Base-by-base conservation (phyloP, 2,329 filamentous ascomycete genomes). In the Coniella lustricola region DNA sequence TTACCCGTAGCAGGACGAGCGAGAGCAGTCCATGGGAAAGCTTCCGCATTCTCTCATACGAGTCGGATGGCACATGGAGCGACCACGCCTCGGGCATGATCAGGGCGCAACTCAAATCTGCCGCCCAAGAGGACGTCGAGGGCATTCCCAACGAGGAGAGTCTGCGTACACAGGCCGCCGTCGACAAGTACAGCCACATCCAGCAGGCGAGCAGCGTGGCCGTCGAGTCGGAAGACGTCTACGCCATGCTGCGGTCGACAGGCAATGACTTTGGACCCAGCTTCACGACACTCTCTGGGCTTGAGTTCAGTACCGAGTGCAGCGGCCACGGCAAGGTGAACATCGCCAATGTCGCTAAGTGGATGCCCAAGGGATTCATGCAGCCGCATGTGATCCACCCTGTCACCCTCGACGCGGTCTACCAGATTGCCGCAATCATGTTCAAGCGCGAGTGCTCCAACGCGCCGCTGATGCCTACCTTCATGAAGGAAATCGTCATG, bases 381-480 rank as follows among this genome's bases (percentile, higher is more conserved):
- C 46, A 44, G 20, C 46, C 46, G 13, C 44, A 50, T 8, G 13
- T 40, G 1, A 31, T 50, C 18, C 48, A 50, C 32, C 48, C 48
- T 3, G 13, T 43, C 3, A 37, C 37, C 9, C 43, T 50, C 3
- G 48, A 50, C 14, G 40, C 34, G 33, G 25, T 49, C 3, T 31
- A 38, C n/a, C 46, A 49, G 34, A 14, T 34, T 10, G 40, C 22
- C 0, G 21, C 41, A 17, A 21, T 40, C 7, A 36, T 43, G 16
- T 43, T 48, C 17, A 49, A 36, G 18, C 44, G 50, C 25, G 47
- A 53, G 13, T 38, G 53, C 35, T 21, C 32, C 16, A 29, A 46
- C 7, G 36, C 50, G 16, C 53, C 50, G 3, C 41, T 54, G 36
- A 50, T 54, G 48, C 53, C 50, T 10, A 32, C 33, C 25, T 36